These are phyloP conservation scores for Periconia digitata DNA, from an alignment of 2,329 filamentous ascomycete species.

Conservation along the genomic window DNA sequence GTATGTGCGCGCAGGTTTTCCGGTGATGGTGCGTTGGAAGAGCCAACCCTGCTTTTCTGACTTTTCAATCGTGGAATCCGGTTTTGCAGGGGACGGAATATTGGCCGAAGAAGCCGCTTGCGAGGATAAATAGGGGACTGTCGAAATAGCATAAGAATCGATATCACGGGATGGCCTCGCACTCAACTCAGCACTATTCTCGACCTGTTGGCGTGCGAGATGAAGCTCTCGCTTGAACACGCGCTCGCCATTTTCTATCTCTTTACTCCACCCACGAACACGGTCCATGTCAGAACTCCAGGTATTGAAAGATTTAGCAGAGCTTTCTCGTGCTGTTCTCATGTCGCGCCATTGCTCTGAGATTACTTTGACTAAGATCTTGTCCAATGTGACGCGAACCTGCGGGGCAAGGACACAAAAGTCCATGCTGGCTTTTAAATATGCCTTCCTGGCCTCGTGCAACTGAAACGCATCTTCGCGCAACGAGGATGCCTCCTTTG, in stretches of 20 bases:
- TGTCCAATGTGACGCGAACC: slow-evolving; percentile 79
- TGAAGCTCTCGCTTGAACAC: slow-evolving; percentile 81
- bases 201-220: slow-evolving; percentile 76
- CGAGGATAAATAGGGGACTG: slow-evolving; percentile 80
- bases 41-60: slow-evolving; percentile 94
- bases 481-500: slow-evolving; percentile 87
- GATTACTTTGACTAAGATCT: slow-evolving; percentile 80
- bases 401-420: slow-evolving; percentile 88
- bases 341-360: slow-evolving; percentile 88
- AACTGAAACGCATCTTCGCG: slow-evolving; percentile 95
- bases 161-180: slow-evolving; percentile 86
- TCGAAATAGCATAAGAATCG: slow-evolving; percentile 88
- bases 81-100: slow-evolving; percentile 55
- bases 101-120: slow-evolving; percentile 63
- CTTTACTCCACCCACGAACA: slow-evolving; percentile 86
- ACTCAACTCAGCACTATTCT: slow-evolving; percentile 70
- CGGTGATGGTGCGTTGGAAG: slow-evolving; percentile 76
- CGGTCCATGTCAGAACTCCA: slow-evolving; percentile 84
- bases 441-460: slow-evolving; percentile 87
- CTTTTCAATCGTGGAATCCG: slow-evolving; percentile 47
- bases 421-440: slow-evolving; percentile 90
- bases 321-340: slow-evolving; percentile 68
- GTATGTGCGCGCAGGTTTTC: slow-evolving; percentile 84
- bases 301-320: slow-evolving; percentile 62
- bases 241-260: slow-evolving; percentile 88